Evolutionary conservation across 306 rosid genomes (phyloP), one percentile per base, ranked within the genome.

Genomic region (Vigna nakashimae): DNA sequence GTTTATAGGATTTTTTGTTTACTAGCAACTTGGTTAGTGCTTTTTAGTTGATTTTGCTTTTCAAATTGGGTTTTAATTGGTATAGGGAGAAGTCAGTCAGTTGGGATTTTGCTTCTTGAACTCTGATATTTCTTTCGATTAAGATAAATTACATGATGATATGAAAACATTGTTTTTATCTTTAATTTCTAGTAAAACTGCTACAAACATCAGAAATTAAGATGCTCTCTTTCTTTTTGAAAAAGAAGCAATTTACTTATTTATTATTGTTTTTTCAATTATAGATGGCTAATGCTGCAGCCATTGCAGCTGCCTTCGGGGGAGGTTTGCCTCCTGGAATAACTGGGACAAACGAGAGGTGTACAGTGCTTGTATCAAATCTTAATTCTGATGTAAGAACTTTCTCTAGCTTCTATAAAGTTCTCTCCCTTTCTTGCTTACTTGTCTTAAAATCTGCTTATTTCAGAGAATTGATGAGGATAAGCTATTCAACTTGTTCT

Each of bases 281-380:
- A 51, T 85, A 91, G 98, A 88, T 91, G 93, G 83, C 90, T n/a
- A 91, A 93, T 66, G 90, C 92, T n/a, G 92, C 97, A 16, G 97
- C 97, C 51, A 90, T 91, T 82, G 91, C 98, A 16, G 90, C 97
- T 49, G 95, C 96, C 80, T 91, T 91, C 66, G 98, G 92, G 32
- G 98, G 97, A 80, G 98, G 97, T 80, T 82, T 93, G 86, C 98
- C 98, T 71, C 97, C 97, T 70, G 98, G 97, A 70, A 84, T 93
- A 58, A 93, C 91, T 43, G 97, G 98, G 77, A 90, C 98, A 17
- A 93, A 93, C 72, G 98, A 93, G 69, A 86, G 97, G 88, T 93
- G 97, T 87, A 93, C 98, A 20, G 86, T 93, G 38, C 93, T 93
- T 26, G 96, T 88, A 32, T 90, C 98, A 65, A 93, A 91, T 84